A percentile compares a stretch with the other conserved stretches of the same genome.
Evolutionary conservation across 768 basidiomycete genomes (phyloP).

Genomic region (Lactarius sp.): DNA sequence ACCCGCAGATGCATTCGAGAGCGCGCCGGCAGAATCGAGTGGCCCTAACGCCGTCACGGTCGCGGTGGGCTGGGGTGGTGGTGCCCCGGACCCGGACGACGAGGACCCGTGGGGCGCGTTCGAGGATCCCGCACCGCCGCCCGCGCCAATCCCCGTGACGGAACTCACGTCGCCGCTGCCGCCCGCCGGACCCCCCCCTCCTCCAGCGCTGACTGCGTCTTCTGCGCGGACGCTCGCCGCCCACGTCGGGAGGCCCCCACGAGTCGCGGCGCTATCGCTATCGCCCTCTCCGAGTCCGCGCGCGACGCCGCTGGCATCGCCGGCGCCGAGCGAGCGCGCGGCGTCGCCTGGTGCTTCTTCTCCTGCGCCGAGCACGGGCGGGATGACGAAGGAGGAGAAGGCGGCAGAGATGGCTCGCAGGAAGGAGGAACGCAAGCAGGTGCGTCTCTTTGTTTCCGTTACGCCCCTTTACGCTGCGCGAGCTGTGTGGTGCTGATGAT

Average conservation of each 20-base stretch:
- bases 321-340: conserved; percentile 24
- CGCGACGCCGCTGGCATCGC: conserved; percentile 13
- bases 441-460: conserved; percentile 32
- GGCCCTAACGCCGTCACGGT: conserved; percentile 26
- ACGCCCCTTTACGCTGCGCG: background rate
- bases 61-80: conserved; percentile 30
- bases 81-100: conserved; percentile 5
- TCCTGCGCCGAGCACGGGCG: conserved; percentile 36
- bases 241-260: background rate
- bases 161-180: conserved; percentile 14
- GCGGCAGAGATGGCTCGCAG: conserved; percentile 88
- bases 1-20: conserved; percentile 33
- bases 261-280: background rate
- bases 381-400: conserved; percentile 85
- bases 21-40: conserved; percentile 30
- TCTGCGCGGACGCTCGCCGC: background rate
- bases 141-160: conserved; percentile 18
- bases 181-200: background rate
- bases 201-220: background rate
- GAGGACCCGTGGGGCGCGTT: conserved; percentile 27
- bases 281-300: conserved; percentile 7
- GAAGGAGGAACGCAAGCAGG: conserved; percentile 89
- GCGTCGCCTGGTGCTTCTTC: conserved; percentile 26
- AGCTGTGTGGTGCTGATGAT: background rate
- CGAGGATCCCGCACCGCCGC: conserved; percentile 17